These are phyloP conservation scores for Angomonas ambiguus DNA, from an alignment of 208 protist species.

Conservation along the genomic window DNA sequence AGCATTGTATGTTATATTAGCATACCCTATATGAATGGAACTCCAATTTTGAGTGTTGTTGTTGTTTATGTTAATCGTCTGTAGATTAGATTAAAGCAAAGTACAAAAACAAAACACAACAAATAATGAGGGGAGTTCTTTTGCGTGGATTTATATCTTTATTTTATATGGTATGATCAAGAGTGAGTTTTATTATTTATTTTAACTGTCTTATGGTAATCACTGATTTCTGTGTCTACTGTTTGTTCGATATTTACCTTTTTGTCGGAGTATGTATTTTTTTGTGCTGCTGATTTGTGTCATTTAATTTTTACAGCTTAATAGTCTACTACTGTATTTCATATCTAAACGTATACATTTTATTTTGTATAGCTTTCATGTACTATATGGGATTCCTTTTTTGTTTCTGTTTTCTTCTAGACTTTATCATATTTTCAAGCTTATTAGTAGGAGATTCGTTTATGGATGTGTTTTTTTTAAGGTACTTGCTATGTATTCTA, in stretches of 20 bases:
- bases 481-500: slow-evolving; percentile 68
- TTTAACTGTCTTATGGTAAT: slow-evolving; percentile 30
- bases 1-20: slow-evolving; percentile 80
- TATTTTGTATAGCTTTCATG: slow-evolving; percentile 81
- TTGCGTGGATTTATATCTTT: slow-evolving; percentile 31
- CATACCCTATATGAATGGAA: slow-evolving; percentile 87
- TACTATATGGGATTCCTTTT: slow-evolving; percentile 80
- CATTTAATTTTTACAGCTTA: slow-evolving; percentile 72
- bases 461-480: slow-evolving; percentile 82
- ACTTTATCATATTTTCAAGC: slow-evolving; percentile 75
- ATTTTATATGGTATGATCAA: slow-evolving; percentile 30
- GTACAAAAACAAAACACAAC: slow-evolving; percentile 33
- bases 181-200: slow-evolving; percentile 31
- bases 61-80: slow-evolving; percentile 82
- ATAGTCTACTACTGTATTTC: slow-evolving; percentile 80
- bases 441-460: slow-evolving; percentile 64
- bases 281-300: slow-evolving; percentile 62
- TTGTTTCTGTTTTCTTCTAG: slow-evolving; percentile 75
- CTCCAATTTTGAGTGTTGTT: slow-evolving; percentile 85
- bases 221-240: slow-evolving; percentile 33
- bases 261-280: slow-evolving; percentile 51
- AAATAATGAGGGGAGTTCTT: slow-evolving; percentile 28
- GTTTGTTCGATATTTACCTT: slow-evolving; percentile 41
- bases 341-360: slow-evolving; percentile 80
- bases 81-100: slow-evolving; percentile 54